Evolutionary conservation across 2,329 filamentous ascomycete genomes (phyloP).

Genomic region (Cercospora janseana): DNA sequence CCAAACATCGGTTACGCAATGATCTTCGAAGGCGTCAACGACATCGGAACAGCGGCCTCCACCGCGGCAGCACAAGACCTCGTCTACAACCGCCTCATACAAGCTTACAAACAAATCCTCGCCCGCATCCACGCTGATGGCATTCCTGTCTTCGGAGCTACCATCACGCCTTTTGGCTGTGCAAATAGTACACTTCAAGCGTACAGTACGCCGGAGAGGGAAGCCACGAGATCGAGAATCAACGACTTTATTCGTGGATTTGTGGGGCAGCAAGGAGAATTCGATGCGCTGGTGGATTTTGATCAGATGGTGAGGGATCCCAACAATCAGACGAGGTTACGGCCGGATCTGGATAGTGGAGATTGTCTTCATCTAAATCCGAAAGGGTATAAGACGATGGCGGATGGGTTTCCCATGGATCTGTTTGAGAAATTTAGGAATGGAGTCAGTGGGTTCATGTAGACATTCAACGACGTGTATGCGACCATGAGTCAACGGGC

Average conservation of each 20-base stretch:
- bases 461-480: too few species aligned
- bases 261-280: constrained; percentile 42
- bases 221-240: constrained; percentile 56
- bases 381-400: constrained; percentile 59
- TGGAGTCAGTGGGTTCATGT: constrained; percentile 27
- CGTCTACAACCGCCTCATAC: constrained; percentile 53
- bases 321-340: constrained; percentile 50
- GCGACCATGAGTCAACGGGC: too few species aligned
- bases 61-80: constrained; percentile 47
- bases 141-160: constrained; percentile 60
- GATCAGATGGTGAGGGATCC: constrained; percentile 56
- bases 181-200: constrained; percentile 46
- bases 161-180: constrained; percentile 63
- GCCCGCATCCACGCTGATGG: constrained; percentile 54
- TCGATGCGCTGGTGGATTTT: constrained; percentile 64
- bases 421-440: constrained; percentile 46
- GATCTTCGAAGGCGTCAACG: constrained; percentile 68
- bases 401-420: constrained; percentile 57
- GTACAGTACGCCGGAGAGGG: constrained; percentile 56
- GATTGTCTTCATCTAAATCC: constrained; percentile 65
- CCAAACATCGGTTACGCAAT: constrained; percentile 60
- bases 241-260: constrained; percentile 61
- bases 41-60: constrained; percentile 57
- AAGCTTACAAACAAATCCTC: constrained; percentile 60
- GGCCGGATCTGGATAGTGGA: constrained; percentile 55